These are phyloP conservation scores for Aspergillus novoparasiticus DNA, from an alignment of 2,329 filamentous ascomycete genomes.

Conservation along the genomic window DNA sequence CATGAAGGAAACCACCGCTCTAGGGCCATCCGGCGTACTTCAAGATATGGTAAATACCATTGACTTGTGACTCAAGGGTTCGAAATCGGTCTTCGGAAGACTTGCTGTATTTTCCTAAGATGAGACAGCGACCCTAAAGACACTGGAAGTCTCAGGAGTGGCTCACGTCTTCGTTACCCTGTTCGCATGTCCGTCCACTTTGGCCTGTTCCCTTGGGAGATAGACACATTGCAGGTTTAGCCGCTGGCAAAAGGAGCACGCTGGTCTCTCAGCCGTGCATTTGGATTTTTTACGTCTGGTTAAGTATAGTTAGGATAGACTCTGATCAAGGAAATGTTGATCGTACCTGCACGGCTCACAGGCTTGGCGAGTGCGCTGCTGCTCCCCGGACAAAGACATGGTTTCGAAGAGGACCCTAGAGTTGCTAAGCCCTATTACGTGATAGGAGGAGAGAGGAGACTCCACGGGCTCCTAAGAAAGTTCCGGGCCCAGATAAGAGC, in stretches of 20 bases:
- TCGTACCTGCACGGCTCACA: constrained; percentile 15
- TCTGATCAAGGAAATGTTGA: not conserved
- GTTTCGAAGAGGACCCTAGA: not conserved
- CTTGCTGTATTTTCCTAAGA: not conserved
- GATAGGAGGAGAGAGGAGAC: not conserved
- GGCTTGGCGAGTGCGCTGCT: constrained; percentile 7
- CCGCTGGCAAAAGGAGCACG: constrained; percentile 12
- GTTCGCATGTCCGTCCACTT: not conserved
- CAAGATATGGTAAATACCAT: not conserved
- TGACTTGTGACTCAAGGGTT: not conserved
- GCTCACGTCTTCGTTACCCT: not conserved
- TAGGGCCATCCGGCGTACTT: not conserved
- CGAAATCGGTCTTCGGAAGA: not conserved
- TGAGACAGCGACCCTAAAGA: not conserved
- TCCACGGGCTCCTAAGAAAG: not conserved
- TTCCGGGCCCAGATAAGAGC: not conserved
- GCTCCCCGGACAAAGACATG: not conserved
- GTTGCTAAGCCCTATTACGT: no score
- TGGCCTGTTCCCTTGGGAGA: not conserved
- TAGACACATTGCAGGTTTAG: constrained; percentile 11
- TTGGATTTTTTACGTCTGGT: constrained; percentile 12
- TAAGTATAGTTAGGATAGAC: not conserved
- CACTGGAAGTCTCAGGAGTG: not conserved
- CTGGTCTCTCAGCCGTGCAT: constrained; percentile 13
- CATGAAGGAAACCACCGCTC: not conserved